Conservation (phyloP, 768 basidiomycete genomes). For the Kwoniella sp. region DNA sequence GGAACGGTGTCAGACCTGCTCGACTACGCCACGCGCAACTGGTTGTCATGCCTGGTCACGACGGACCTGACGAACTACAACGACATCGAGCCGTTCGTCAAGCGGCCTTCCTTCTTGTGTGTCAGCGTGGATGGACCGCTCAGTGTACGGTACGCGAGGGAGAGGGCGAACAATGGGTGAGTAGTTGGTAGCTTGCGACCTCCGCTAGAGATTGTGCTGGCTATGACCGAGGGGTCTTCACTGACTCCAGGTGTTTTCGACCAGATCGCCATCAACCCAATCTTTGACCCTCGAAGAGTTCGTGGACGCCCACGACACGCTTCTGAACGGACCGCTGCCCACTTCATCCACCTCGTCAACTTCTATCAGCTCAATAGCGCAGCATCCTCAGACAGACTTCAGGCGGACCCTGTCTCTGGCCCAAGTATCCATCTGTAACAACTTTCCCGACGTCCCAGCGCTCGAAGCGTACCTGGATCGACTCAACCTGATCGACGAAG, state of each 20-base stretch:
- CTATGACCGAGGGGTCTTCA: not conserved
- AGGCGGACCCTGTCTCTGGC: constrained; percentile 33
- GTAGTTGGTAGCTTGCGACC: constrained; percentile 1
- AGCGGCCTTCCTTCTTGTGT: constrained; percentile 85
- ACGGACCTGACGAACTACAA: constrained; percentile 59
- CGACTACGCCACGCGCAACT: constrained; percentile 70
- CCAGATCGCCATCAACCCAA: not conserved
- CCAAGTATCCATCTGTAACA: constrained; percentile 47
- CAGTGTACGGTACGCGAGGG: constrained; percentile 62
- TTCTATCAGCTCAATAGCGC: constrained; percentile 4
- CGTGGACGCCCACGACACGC: constrained; percentile 64
- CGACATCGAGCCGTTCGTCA: constrained; percentile 66
- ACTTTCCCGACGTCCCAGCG: constrained; percentile 33
- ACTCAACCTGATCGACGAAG: constrained; percentile 65
- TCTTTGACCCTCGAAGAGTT: constrained; percentile 62
- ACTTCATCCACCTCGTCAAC: constrained; percentile 12
- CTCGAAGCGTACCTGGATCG: constrained; percentile 64
- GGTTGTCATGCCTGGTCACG: constrained; percentile 77
- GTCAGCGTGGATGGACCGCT: constrained; percentile 79
- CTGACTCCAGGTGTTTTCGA: not conserved
- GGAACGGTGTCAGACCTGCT: constrained; percentile 60
- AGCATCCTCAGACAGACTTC: constrained; percentile 35
- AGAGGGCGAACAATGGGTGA: constrained; percentile 56
- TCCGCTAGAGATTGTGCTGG: not conserved
- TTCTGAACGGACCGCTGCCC: constrained; percentile 49